A percentile compares a stretch with the other conserved stretches of the same genome.
Evolutionary conservation across 179 eudicot genomes (phyloP).

Genomic region (Silene noctiflora): DNA sequence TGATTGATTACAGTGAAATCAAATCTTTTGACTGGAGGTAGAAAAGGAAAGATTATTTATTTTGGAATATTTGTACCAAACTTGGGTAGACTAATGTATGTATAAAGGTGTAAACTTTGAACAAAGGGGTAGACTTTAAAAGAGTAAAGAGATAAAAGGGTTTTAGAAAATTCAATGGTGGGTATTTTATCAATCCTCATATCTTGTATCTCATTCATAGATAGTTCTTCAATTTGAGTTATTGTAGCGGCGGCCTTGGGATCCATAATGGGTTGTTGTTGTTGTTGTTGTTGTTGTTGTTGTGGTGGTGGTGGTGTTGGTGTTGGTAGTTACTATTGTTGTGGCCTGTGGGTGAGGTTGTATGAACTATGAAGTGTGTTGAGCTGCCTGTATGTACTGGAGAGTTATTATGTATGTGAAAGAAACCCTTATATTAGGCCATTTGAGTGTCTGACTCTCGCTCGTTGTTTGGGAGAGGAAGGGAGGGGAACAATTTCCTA

Average conservation of each 20-base stretch:
- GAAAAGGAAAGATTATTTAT: neutral
- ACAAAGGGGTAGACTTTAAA: neutral
- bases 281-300: neutral
- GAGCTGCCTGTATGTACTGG: neutral
- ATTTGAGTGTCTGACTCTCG: neutral
- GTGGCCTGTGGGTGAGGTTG: neutral
- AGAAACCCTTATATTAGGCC: neutral
- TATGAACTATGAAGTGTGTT: neutral
- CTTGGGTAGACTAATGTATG: neutral
- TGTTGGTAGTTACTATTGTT: neutral
- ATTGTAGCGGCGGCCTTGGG: neutral
- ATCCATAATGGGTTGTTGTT: neutral
- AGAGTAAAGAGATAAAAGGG: neutral
- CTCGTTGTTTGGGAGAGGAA: neutral
- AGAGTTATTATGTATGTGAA: neutral
- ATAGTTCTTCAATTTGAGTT: too few relatives aligned
- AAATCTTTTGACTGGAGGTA: neutral
- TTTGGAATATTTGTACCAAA: neutral
- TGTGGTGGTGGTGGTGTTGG: neutral
- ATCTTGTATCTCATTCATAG: neutral
- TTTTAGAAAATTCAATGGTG: constrained; percentile 16
- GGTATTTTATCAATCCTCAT: constrained; percentile 18
- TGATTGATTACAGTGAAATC: constrained; percentile 1
- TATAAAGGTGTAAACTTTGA: constrained; percentile 5
- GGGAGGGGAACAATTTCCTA: neutral